These are phyloP conservation scores for Funneliformis caledonium DNA, from an alignment of 371 early-diverging fungal genomes.

Conservation along the genomic window DNA sequence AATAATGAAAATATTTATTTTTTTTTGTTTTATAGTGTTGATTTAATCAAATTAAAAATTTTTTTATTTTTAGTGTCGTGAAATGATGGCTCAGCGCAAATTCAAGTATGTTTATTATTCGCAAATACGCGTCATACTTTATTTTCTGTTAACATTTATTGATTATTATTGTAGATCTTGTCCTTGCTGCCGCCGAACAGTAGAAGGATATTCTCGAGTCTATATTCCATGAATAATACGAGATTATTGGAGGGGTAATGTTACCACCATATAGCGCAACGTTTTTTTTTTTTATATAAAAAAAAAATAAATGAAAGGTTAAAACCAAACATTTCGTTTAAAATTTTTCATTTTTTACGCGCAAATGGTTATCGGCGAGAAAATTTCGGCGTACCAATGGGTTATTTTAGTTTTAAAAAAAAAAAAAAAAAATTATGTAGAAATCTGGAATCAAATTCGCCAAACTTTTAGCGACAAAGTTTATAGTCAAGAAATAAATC, in stretches of 20 bases:
- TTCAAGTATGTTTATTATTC: slow-evolving; percentile 4
- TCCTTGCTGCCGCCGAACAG: slow-evolving; percentile 38
- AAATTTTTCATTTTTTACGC: not conserved
- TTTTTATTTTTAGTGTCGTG: slow-evolving; percentile 1
- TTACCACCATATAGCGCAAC: not conserved
- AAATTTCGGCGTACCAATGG: no score
- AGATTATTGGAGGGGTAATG: not conserved
- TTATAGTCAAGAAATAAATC: not conserved
- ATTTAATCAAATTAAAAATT: not conserved
- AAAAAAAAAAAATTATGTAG: not conserved
- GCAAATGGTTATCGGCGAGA: not conserved
- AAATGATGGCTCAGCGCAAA: slow-evolving; percentile 36
- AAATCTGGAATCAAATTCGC: not conserved
- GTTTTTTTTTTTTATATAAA: not conserved
- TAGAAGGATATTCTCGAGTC: slow-evolving; percentile 37
- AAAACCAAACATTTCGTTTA: not conserved
- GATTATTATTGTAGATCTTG: slow-evolving; percentile 10
- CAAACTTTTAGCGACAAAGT: not conserved
- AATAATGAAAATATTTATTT: not conserved
- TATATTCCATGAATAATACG: slow-evolving; percentile 23
- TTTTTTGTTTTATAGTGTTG: no score
- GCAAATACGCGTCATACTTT: not conserved
- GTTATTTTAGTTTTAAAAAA: no score
- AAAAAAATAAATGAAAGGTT: not conserved
- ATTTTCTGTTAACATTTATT: not conserved